phyloP scores from a whole-genome alignment of 2,329 filamentous ascomycete genomes.

The Tolypocladium nubicola region DNA sequence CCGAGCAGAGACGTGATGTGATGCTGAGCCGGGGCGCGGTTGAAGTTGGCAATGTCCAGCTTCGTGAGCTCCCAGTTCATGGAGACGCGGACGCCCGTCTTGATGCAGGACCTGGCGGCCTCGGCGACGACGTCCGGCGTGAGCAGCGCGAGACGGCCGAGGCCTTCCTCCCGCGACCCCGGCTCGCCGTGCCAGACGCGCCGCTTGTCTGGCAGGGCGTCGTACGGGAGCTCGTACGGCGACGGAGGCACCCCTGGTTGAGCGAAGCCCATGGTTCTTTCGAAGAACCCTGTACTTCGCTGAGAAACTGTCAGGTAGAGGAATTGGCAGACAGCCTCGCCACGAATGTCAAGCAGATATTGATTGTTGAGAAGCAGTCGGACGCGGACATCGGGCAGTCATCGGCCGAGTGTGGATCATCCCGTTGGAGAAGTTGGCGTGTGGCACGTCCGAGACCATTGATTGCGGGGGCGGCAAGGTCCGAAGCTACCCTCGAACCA shows the following conservation, averaged over 20 bases:
- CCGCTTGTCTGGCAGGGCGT: constrained; percentile 34
- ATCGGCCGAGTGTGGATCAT: background rate
- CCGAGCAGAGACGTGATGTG: constrained; percentile 36
- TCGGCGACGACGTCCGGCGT: constrained; percentile 40
- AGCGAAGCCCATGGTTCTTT: background rate
- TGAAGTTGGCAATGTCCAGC: constrained; percentile 42
- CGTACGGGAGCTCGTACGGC: constrained; percentile 8
- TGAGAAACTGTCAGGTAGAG: no score
- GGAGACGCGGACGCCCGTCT: constrained; percentile 37
- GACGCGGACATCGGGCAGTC: background rate
- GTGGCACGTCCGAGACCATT: no score
- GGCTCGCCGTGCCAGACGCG: constrained; percentile 36
- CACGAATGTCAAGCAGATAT: no score
- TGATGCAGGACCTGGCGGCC: constrained; percentile 35
- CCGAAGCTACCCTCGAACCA: no score
- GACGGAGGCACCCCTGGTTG: background rate
- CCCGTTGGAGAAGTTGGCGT: no score
- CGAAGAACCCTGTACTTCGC: no score
- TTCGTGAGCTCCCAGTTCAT: constrained; percentile 46
- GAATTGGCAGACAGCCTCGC: no score
- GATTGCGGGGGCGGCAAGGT: no score
- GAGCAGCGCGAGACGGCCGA: constrained; percentile 38
- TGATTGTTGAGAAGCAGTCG: no score
- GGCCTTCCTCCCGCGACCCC: constrained; percentile 37
- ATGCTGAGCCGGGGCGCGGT: constrained; percentile 38